Evolutionary conservation across 2,329 filamentous ascomycete species (phyloP).

Genomic region (Apiospora phragmitis): DNA sequence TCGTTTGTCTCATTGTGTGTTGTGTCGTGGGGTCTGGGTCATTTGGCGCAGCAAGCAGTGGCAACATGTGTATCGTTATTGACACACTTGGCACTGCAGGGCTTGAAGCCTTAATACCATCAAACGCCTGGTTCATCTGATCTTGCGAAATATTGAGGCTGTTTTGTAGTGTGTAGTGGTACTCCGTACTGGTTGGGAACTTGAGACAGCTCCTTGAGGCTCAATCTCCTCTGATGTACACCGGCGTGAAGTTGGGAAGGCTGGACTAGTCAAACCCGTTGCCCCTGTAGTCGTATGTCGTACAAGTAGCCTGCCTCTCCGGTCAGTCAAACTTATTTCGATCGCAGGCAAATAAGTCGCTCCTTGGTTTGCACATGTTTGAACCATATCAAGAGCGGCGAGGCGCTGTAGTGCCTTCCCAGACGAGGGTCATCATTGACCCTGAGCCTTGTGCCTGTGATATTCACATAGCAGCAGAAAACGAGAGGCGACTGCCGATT

Average conservation of each 20-base stretch:
- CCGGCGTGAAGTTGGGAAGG: neutral
- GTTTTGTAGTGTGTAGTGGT: neutral
- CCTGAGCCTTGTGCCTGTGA: neutral
- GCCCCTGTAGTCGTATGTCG: neutral
- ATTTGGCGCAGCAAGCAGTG: neutral
- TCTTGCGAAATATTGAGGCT: neutral
- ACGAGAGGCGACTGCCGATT: neutral
- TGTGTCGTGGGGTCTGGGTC: neutral
- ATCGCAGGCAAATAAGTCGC: neutral
- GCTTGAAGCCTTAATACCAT: neutral
- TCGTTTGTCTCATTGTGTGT: neutral
- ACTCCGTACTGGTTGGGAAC: too few relatives aligned
- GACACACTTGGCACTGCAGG: neutral
- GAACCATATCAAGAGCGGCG: too few relatives aligned
- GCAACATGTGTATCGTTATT: neutral
- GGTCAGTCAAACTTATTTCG: neutral
- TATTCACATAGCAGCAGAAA: neutral
- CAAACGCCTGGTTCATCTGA: neutral
- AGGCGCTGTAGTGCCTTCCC: too few relatives aligned
- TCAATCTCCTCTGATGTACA: neutral
- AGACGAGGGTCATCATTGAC: neutral
- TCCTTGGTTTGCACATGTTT: neutral
- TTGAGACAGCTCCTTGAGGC: neutral
- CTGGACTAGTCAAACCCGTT: neutral
- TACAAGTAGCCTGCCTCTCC: neutral